Percentiles rank a stretch among this genome's conserved stretches.
These are phyloP conservation scores for Mycena albidolilacea DNA, from an alignment of 768 basidiomycete genomes.

Conservation along the genomic window DNA sequence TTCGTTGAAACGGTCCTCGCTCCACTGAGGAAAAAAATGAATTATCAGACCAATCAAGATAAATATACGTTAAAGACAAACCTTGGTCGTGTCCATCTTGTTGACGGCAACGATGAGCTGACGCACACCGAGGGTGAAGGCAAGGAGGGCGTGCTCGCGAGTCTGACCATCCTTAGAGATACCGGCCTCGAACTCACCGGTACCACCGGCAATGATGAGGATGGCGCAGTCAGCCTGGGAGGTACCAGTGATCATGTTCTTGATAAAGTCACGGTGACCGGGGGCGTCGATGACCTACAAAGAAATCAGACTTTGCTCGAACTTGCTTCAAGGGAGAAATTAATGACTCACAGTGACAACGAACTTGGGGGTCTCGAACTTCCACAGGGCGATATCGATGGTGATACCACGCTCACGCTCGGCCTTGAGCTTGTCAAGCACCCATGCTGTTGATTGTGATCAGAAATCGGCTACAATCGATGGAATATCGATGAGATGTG, in stretches of 20 bases:
- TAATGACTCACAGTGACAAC: conserved; percentile 83
- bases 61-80: conserved; percentile 45
- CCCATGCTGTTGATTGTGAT: conserved; percentile 82
- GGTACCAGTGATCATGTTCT: conserved; percentile 99
- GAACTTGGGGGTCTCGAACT: conserved; percentile 99
- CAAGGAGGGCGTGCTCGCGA: conserved; percentile 99
- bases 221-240: conserved; percentile 99
- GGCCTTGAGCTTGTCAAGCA: conserved; percentile 99
- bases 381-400: conserved; percentile 99
- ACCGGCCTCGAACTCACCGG: conserved; percentile 99
- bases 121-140: conserved; percentile 99
- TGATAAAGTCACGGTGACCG: conserved; percentile 99
- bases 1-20: conserved; percentile 99
- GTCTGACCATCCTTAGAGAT: conserved; percentile 99
- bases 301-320: conserved; percentile 37
- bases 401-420: conserved; percentile 99
- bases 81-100: conserved; percentile 99
- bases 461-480: conserved; percentile 43
- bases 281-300: conserved; percentile 97
- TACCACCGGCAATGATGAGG: conserved; percentile 99
- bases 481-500: conserved; percentile 14
- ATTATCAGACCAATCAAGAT: conserved; percentile 4
- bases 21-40: conserved; percentile 77
- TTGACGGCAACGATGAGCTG: conserved; percentile 99
- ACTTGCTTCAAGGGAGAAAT: conserved; percentile 23